Evolutionary conservation across 2,329 filamentous ascomycete genomes (phyloP).

Genomic region (Rosellinia necatrix): DNA sequence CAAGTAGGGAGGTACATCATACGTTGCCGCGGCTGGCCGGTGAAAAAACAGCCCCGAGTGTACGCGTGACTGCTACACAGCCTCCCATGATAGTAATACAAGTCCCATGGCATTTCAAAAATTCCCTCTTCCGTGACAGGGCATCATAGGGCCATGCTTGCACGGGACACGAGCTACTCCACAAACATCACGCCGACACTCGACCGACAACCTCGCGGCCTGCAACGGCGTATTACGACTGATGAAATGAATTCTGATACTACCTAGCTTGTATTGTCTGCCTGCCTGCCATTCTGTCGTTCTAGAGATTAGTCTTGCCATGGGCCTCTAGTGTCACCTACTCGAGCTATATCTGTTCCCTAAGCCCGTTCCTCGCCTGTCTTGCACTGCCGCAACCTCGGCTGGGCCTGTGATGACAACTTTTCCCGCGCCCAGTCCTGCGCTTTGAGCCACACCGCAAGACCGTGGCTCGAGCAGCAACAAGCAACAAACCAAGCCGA

Average conservation of each 20-base stretch:
- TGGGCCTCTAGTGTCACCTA: constrained; percentile 5
- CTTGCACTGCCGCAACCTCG: background rate
- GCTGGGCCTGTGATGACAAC: constrained; percentile 4
- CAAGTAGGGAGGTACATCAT: background rate
- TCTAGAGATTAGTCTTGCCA: constrained; percentile 6
- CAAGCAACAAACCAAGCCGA: background rate
- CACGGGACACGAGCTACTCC: too few species aligned
- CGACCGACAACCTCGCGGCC: too few species aligned
- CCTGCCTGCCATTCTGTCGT: constrained; percentile 29
- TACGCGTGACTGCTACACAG: constrained; percentile 24
- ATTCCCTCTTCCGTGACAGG: too few species aligned
- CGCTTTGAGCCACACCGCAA: background rate
- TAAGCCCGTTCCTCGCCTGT: background rate
- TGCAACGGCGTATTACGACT: background rate
- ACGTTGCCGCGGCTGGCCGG: constrained; percentile 1
- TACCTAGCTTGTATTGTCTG: constrained; percentile 39
- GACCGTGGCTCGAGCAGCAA: background rate
- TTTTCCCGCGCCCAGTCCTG: background rate
- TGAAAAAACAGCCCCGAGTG: background rate
- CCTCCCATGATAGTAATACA: background rate
- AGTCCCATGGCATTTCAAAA: background rate
- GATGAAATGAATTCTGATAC: constrained; percentile 33
- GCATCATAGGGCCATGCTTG: too few species aligned
- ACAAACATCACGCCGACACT: too few species aligned
- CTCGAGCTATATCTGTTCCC: constrained; percentile 14